These are phyloP conservation scores for Peronospora farinosa DNA, from an alignment of 352 stramenopile genomes.

Conservation along the genomic window DNA sequence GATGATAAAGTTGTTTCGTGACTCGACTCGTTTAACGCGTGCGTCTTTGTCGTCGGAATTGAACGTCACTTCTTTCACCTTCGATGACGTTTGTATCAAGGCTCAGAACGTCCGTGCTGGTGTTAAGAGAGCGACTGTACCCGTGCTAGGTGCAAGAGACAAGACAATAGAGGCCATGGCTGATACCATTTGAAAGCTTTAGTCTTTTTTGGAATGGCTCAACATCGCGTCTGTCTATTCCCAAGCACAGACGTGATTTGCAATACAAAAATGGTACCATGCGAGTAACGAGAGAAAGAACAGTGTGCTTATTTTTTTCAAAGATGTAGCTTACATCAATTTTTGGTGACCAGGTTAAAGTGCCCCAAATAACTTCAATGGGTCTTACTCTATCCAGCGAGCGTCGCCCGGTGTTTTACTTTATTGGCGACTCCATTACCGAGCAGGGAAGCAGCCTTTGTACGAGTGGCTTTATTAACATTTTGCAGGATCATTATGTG, in stretches of 20 bases:
- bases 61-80: constrained; percentile 10
- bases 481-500: constrained; percentile 44
- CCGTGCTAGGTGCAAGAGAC: constrained; percentile 48
- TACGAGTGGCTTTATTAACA: constrained; percentile 37
- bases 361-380: too few species aligned
- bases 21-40: constrained; percentile 33
- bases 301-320: too few species aligned
- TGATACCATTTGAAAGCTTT: background rate
- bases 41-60: constrained; percentile 28
- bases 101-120: constrained; percentile 27
- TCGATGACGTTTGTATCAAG: constrained; percentile 11
- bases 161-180: constrained; percentile 51
- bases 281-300: too few species aligned
- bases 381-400: constrained; percentile 16
- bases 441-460: constrained; percentile 32
- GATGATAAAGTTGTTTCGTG: constrained; percentile 39
- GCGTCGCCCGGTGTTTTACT: constrained; percentile 37
- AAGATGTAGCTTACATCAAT: too few species aligned
- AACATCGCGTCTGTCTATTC: too few species aligned
- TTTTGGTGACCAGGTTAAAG: too few species aligned
- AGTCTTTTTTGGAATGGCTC: too few species aligned
- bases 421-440: constrained; percentile 64
- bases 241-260: too few species aligned
- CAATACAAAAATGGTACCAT: too few species aligned
- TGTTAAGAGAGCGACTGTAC: constrained; percentile 42